Percentiles rank a stretch among this genome's conserved stretches.
These are phyloP conservation scores for Fusarium globosum DNA, from an alignment of 2,329 filamentous ascomycete genomes.

Conservation along the genomic window DNA sequence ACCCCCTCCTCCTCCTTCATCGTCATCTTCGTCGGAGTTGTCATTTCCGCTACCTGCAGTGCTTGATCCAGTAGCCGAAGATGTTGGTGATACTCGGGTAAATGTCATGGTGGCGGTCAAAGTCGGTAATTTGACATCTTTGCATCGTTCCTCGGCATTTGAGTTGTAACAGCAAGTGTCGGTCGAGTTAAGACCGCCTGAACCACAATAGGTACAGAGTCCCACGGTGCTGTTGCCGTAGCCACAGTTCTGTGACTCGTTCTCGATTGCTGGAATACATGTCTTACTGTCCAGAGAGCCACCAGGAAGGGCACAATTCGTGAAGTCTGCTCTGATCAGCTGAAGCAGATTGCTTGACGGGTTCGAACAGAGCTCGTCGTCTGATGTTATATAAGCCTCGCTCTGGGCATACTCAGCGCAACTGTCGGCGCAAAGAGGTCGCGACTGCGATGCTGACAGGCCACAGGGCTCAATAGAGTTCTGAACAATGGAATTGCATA, in stretches of 20 bases:
- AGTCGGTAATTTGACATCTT: slow-evolving; percentile 80
- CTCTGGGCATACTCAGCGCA: slow-evolving; percentile 90
- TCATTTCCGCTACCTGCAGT: slow-evolving; percentile 30
- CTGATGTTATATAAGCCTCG: slow-evolving; percentile 84
- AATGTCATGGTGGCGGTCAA: slow-evolving; percentile 77
- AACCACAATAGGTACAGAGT: slow-evolving; percentile 86
- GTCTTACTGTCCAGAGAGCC: slow-evolving; percentile 76
- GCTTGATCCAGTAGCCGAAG: slow-evolving; percentile 40
- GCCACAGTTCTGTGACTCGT: slow-evolving; percentile 90
- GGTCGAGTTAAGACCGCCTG: slow-evolving; percentile 88
- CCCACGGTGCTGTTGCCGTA: slow-evolving; percentile 78
- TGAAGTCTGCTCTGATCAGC: slow-evolving; percentile 92
- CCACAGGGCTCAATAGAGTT: slow-evolving; percentile 80
- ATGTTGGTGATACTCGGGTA: slow-evolving; percentile 56
- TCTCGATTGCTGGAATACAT: slow-evolving; percentile 81
- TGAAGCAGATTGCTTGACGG: slow-evolving; percentile 73
- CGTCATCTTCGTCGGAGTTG: slow-evolving; percentile 35
- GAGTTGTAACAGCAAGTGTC: slow-evolving; percentile 94
- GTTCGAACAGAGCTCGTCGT: slow-evolving; percentile 76
- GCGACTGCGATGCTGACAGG: slow-evolving; percentile 71
- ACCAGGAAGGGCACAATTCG: slow-evolving; percentile 86
- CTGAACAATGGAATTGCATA: slow-evolving; percentile 95
- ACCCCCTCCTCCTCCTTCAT: slow-evolving; percentile 35
- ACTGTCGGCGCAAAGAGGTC: slow-evolving; percentile 87
- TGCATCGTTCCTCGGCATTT: slow-evolving; percentile 77